These are phyloP conservation scores for Wickerhamomyces tratensis DNA, from an alignment of 805 yeast species.

Conservation along the genomic window DNA sequence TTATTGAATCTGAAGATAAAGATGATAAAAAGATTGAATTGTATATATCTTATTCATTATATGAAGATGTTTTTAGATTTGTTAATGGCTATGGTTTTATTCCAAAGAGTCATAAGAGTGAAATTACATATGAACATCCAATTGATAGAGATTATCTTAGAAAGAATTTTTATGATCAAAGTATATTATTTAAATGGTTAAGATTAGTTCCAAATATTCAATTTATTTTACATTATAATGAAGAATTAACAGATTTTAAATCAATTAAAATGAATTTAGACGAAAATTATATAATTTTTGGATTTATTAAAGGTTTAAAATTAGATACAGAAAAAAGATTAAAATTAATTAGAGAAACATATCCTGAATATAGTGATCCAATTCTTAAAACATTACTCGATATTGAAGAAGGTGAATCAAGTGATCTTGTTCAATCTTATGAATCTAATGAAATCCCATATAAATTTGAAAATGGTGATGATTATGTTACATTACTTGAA, in stretches of 20 bases:
- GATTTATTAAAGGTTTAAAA: slow-evolving; percentile 16
- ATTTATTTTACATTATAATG: slow-evolving; percentile 20
- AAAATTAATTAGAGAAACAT: background rate
- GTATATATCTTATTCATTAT: slow-evolving; percentile 33
- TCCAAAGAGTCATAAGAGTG: slow-evolving; percentile 20
- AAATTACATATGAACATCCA: slow-evolving; percentile 24
- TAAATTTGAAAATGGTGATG: slow-evolving; percentile 6
- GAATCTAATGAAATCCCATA: slow-evolving; percentile 12
- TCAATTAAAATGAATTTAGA: slow-evolving; percentile 19
- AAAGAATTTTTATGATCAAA: slow-evolving; percentile 7
- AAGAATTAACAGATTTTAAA: slow-evolving; percentile 4
- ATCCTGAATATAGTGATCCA: background rate
- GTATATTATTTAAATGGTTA: slow-evolving; percentile 25
- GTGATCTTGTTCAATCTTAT: slow-evolving; percentile 9
- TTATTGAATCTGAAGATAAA: background rate
- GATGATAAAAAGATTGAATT: slow-evolving; percentile 21
- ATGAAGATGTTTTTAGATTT: slow-evolving; percentile 31
- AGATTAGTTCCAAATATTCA: slow-evolving; percentile 30
- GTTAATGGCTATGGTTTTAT: slow-evolving; percentile 36
- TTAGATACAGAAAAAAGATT: slow-evolving; percentile 2
- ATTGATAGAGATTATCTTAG: slow-evolving; percentile 16
- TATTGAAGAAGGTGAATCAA: slow-evolving; percentile 10
- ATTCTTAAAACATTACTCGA: slow-evolving; percentile 3
- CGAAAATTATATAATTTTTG: slow-evolving; percentile 24
- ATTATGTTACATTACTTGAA: slow-evolving; percentile 5